A percentile compares a stretch with the other conserved stretches of the same genome.
Conservation (phyloP, 2,329 filamentous ascomycete species). For the Colletotrichum sp. region DNA sequence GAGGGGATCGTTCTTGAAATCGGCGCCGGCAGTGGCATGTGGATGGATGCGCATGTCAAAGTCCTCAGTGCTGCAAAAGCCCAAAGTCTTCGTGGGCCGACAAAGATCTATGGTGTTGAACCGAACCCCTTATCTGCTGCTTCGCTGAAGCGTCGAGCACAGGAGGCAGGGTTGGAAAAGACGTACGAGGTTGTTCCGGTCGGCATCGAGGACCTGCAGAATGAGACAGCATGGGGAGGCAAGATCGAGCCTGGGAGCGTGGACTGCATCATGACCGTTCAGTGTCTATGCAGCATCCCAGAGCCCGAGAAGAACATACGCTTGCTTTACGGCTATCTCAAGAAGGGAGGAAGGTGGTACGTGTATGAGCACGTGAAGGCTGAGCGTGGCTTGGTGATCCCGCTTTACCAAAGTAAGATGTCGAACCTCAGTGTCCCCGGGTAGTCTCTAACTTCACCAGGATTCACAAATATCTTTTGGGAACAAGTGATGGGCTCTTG, state of each 20-base stretch:
- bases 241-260: constrained; percentile 44
- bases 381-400: constrained; percentile 36
- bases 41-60: constrained; percentile 57
- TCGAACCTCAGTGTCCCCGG: background rate
- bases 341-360: constrained; percentile 57
- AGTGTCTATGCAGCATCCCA: constrained; percentile 60
- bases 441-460: constrained; percentile 24
- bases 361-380: constrained; percentile 56
- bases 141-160: constrained; percentile 42
- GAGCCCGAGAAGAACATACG: constrained; percentile 50
- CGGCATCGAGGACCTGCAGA: constrained; percentile 54
- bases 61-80: background rate
- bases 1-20: constrained; percentile 64
- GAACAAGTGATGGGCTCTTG: constrained; percentile 25
- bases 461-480: constrained; percentile 47
- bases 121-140: constrained; percentile 57
- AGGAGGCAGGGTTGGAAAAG: constrained; percentile 47
- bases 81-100: constrained; percentile 4
- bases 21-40: constrained; percentile 66
- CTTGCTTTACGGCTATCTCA: constrained; percentile 52
- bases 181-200: constrained; percentile 60
- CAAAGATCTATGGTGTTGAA: constrained; percentile 67
- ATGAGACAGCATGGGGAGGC: constrained; percentile 32
- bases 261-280: constrained; percentile 55
- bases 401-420: constrained; percentile 44